phyloP scores from a whole-genome alignment of 2,329 filamentous ascomycete species.

The Monascus ruber region DNA sequence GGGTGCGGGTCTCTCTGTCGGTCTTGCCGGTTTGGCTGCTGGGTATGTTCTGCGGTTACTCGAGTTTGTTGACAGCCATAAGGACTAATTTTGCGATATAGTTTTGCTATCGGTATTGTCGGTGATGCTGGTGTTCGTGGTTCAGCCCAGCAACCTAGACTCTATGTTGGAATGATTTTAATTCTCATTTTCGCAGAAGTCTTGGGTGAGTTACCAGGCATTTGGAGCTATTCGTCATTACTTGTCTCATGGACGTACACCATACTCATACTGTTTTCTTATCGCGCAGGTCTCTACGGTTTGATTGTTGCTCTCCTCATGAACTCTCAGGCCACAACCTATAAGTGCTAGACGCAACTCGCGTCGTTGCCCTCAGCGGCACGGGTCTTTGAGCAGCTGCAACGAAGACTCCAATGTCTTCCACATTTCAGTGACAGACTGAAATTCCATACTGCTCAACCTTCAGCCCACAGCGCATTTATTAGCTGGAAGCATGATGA shows the following conservation, averaged over 20 bases:
- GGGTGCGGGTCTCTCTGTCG: conserved; percentile 70
- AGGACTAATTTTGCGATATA: conserved; percentile 10
- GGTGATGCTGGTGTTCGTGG: conserved; percentile 45
- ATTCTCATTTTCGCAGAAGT: conserved; percentile 99
- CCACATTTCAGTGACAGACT: background rate
- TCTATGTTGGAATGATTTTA: conserved; percentile 96
- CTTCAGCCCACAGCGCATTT: background rate
- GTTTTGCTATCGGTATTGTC: conserved; percentile 78
- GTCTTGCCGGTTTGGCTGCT: conserved; percentile 71
- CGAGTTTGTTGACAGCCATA: background rate
- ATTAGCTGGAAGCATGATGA: no score
- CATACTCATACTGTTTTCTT: conserved; percentile 14
- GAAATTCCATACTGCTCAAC: background rate
- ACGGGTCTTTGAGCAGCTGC: background rate
- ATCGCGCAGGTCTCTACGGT: conserved; percentile 78
- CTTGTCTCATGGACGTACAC: background rate
- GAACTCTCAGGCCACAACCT: conserved; percentile 83
- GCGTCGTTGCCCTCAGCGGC: conserved; percentile 4
- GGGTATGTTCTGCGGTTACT: conserved; percentile 31
- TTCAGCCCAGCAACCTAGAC: conserved; percentile 42
- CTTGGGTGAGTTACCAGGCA: conserved; percentile 57
- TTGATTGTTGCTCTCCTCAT: conserved; percentile 97
- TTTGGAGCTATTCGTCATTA: background rate
- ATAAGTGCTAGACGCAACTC: conserved; percentile 42
- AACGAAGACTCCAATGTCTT: background rate